Percentiles rank a stretch among this genome's conserved stretches.
Conservation (phyloP, 306 rosid species). For the Glycine soja region DNA sequence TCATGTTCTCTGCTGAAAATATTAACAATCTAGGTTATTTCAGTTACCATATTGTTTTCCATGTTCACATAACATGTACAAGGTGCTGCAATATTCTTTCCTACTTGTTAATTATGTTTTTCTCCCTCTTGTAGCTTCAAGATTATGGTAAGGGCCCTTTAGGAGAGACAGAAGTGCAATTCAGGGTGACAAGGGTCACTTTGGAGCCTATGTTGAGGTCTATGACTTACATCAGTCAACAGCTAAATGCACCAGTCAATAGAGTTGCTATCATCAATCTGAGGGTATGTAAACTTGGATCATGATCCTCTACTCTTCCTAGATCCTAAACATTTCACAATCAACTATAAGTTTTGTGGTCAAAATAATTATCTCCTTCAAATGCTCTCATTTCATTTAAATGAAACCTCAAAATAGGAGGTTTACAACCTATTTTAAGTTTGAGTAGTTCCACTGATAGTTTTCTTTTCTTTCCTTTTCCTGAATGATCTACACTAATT, state of each 20-base stretch:
- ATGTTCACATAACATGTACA: slow-evolving; percentile 11
- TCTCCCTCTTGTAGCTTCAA: slow-evolving; percentile 61
- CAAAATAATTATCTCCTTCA: slow-evolving; percentile 20
- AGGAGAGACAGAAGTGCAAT: slow-evolving; percentile 76
- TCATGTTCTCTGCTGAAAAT: slow-evolving; percentile 30
- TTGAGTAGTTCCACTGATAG: slow-evolving; percentile 10
- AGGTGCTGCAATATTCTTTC: slow-evolving; percentile 41
- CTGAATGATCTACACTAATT: not conserved
- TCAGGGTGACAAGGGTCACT: slow-evolving; percentile 70
- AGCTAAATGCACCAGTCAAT: slow-evolving; percentile 71
- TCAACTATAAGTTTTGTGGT: slow-evolving; percentile 14
- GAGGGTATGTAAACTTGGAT: slow-evolving; percentile 56
- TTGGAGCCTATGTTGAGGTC: slow-evolving; percentile 87
- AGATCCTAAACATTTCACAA: slow-evolving; percentile 23
- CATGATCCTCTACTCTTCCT: slow-evolving; percentile 7
- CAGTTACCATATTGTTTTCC: slow-evolving; percentile 30
- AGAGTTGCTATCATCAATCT: slow-evolving; percentile 81
- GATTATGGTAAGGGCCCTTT: slow-evolving; percentile 69
- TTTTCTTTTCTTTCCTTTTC: not conserved
- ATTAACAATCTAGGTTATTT: slow-evolving; percentile 31
- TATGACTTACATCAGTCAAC: slow-evolving; percentile 76
- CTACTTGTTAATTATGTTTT: slow-evolving; percentile 41
- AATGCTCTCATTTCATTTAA: not conserved
- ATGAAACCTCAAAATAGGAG: slow-evolving; percentile 28
- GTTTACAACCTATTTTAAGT: not conserved